Evolutionary conservation across 139 green algal species (phyloP), one percentile per base, ranked within the genome.

Genomic region (Micractinium sp.): DNA sequence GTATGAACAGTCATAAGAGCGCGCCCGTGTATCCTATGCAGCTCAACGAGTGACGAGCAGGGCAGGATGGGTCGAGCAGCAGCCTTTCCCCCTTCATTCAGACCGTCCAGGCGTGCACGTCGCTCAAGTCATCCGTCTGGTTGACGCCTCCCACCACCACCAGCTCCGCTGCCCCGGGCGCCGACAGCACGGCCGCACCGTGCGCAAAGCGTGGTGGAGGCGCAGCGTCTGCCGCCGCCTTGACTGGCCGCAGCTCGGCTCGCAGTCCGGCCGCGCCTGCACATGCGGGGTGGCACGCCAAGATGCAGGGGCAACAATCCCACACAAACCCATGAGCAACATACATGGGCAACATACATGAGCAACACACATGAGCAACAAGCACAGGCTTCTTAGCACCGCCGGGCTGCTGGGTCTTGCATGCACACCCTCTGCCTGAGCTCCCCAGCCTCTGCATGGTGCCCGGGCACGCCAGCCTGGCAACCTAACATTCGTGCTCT

Each of bases 141-240:
- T 94, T 95, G 15, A 96, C 94, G 5, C 94, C 94, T 12, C 92
- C 94, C 92, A 95, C 90, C 12, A 95, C 89, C 3, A 94, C 86
- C 89, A 95, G 89, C 7, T 92, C 90, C 85, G 92, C 88, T 67
- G 85, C 16, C 22, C 47, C 77, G 12, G 38, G 5, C 25, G 47
- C 31, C n/a, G 79, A 77, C 56, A 94, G 85, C 39, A 86, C 71
- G 0, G 75, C 91, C 1, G 90, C 91, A 15, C 53, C 89, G 85
- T 94, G 93, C 27, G 93, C 93, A 90, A 94, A 94, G 12, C 91
- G 88, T 1, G 91, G 90, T 61, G 92, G 84, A 15, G 87, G 92
- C 1, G 80, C 88, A 2, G 69, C 41, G 29, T 81, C 35, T 83
- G 92, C 92, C 87, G 18, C 75, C 81, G 74, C 86, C 87, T 47